These are phyloP conservation scores for Emergomyces pasteurianus DNA, from an alignment of 2,329 filamentous ascomycete species.

Conservation along the genomic window DNA sequence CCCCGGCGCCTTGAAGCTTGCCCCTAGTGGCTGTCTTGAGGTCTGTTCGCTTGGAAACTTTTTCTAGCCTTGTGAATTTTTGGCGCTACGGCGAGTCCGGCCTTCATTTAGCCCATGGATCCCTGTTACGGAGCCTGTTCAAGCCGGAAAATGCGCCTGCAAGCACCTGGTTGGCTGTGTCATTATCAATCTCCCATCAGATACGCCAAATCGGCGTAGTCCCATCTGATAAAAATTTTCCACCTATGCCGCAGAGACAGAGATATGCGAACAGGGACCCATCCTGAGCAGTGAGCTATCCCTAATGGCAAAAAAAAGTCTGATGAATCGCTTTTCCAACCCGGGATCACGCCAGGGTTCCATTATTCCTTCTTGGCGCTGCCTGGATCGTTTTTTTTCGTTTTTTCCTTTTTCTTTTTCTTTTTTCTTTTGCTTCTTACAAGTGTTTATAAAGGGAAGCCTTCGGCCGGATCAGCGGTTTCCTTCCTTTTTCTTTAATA, in stretches of 20 bases:
- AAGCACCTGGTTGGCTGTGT: background rate
- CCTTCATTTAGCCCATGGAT: background rate
- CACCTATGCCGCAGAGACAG: background rate
- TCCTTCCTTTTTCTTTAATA: background rate
- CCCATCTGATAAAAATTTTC: conserved; percentile 6
- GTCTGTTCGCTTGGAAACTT: too few species aligned
- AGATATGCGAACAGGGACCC: background rate
- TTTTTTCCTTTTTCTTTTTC: too few species aligned
- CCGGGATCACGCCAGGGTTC: background rate
- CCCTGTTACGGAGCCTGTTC: background rate
- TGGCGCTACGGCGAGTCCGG: background rate
- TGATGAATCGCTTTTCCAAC: background rate
- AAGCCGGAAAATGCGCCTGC: background rate
- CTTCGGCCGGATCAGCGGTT: background rate
- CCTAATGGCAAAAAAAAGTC: background rate
- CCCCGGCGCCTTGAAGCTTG: too few species aligned
- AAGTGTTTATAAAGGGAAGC: background rate
- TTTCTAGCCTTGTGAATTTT: too few species aligned
- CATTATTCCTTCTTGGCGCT: background rate
- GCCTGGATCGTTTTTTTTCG: too few species aligned
- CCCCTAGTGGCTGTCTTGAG: too few species aligned
- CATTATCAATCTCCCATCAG: conserved; percentile 7
- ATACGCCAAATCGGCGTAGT: background rate
- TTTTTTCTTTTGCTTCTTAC: background rate
- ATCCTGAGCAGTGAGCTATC: background rate